These are phyloP conservation scores for Alloteropsis angusta DNA, from an alignment of 202 grass and related monocot genomes.

Conservation along the genomic window DNA sequence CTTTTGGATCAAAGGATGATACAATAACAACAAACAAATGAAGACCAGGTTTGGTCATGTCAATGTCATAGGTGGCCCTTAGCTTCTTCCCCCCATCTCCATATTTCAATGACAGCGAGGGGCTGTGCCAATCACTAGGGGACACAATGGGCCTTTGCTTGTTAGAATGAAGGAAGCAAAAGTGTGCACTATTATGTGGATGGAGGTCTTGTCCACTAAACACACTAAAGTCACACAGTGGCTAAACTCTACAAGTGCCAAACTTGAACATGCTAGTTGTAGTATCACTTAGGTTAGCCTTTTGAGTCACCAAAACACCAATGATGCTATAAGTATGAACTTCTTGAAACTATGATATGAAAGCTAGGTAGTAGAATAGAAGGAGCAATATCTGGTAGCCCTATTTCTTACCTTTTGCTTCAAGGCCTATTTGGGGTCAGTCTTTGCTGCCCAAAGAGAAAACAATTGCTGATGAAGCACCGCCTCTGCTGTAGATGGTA, in stretches of 20 bases:
- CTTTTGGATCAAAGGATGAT: background rate
- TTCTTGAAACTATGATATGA: background rate
- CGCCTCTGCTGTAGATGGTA: background rate
- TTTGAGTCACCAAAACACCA: constrained; percentile 29
- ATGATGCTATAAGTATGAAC: constrained; percentile 6
- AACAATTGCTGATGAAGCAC: constrained; percentile 29
- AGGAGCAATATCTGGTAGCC: constrained; percentile 20
- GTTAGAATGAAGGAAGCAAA: constrained; percentile 48
- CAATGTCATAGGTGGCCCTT: constrained; percentile 33
- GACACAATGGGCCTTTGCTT: constrained; percentile 51
- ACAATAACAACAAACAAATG: constrained; percentile 14
- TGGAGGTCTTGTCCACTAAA: constrained; percentile 22
- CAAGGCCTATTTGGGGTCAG: constrained; percentile 30
- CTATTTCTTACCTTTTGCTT: constrained; percentile 33
- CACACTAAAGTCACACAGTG: constrained; percentile 25
- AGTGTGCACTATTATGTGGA: constrained; percentile 29
- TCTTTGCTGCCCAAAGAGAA: constrained; percentile 26
- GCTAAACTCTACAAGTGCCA: constrained; percentile 29
- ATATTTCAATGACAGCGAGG: constrained; percentile 43
- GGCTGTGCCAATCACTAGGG: constrained; percentile 48
- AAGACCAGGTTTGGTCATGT: constrained; percentile 63
- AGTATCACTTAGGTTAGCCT: constrained; percentile 24
- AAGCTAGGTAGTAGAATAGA: constrained; percentile 6
- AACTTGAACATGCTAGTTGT: constrained; percentile 36
- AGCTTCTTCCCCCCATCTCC: background rate